Evolutionary conservation across 495 filamentous ascomycete genomes (phyloP).

Genomic region (Tuber melanosporum): DNA sequence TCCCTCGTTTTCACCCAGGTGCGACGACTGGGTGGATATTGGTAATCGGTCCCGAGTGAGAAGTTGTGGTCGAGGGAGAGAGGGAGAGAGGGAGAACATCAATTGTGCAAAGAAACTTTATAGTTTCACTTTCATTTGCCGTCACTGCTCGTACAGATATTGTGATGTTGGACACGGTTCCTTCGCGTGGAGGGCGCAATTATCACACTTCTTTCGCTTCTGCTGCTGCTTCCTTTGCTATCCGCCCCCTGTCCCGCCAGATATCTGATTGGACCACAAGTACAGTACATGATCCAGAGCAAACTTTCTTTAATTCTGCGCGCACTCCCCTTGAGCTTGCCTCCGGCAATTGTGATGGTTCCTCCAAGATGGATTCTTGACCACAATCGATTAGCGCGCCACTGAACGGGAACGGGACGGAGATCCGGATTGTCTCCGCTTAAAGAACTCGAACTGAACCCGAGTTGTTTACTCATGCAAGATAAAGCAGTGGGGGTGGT

Average conservation of each 20-base stretch:
- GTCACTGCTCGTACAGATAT: neutral
- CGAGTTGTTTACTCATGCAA: neutral
- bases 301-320: neutral
- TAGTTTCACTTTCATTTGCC: neutral
- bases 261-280: neutral
- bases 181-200: neutral
- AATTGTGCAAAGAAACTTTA: neutral
- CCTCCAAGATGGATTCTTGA: neutral
- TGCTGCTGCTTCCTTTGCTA: neutral
- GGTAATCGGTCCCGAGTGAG: neutral
- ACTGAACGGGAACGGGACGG: neutral
- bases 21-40: neutral
- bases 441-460: neutral
- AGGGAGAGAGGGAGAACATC: neutral
- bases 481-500: neutral
- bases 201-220: neutral
- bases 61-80: neutral
- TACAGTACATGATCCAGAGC: neutral
- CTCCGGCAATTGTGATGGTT: neutral
- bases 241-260: neutral
- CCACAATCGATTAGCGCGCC: neutral
- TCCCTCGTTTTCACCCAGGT: neutral
- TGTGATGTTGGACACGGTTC: neutral
- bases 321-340: neutral
- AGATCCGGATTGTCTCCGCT: constrained; percentile 3